Evolutionary conservation across 225 moss, liverwort and hornwort genomes (phyloP).

Genomic region (Lunularia cruciata): DNA sequence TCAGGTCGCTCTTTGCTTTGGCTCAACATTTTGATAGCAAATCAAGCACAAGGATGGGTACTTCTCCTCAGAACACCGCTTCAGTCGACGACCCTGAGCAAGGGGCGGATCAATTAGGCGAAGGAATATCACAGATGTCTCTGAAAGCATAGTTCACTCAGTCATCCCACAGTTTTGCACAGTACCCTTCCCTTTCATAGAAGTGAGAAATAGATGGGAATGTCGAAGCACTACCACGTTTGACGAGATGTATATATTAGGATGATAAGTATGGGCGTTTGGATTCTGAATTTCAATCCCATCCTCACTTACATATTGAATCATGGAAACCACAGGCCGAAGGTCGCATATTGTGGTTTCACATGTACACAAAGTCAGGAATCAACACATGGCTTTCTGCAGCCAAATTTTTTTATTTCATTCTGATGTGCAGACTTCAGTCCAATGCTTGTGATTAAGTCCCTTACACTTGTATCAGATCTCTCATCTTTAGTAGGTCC

Average conservation of each 20-base stretch:
- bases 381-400: too few relatives aligned
- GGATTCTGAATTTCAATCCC: not conserved
- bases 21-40: conserved; percentile 3
- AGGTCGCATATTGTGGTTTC: not conserved
- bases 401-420: too few relatives aligned
- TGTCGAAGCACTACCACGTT: not conserved
- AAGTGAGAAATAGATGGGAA: not conserved
- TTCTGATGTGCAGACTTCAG: too few relatives aligned
- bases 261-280: not conserved
- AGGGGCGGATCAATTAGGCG: not conserved
- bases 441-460: too few relatives aligned
- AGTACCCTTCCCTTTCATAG: not conserved
- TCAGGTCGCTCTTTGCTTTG: not conserved
- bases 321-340: not conserved
- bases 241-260: conserved; percentile 4
- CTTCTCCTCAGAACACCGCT: not conserved
- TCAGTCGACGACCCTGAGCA: not conserved
- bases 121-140: not conserved
- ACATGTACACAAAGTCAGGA: not conserved
- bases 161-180: not conserved
- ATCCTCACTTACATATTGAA: not conserved
- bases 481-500: too few relatives aligned
- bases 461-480: too few relatives aligned
- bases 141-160: not conserved
- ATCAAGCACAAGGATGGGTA: not conserved